A percentile compares a stretch with the other conserved stretches of the same genome.
phyloP scores from a whole-genome alignment of 2,329 filamentous ascomycete species.

The Berkeleyomyces basicola region DNA sequence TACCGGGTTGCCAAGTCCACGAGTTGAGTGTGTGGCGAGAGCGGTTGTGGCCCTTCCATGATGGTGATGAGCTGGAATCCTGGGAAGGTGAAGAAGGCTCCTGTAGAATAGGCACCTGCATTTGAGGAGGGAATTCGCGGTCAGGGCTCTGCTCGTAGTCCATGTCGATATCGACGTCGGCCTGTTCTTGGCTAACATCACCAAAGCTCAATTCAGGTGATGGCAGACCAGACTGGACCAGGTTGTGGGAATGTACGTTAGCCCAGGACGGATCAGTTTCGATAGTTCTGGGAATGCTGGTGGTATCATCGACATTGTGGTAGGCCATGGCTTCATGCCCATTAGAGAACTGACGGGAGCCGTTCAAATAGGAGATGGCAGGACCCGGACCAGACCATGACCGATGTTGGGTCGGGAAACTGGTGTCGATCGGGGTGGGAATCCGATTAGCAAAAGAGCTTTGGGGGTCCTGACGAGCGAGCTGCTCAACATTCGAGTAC shows the following conservation, averaged over 20 bases:
- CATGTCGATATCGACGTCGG: conserved; percentile 16
- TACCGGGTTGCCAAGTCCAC: conserved; percentile 44
- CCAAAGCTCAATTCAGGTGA: conserved; percentile 21
- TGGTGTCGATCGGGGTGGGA: conserved; percentile 43
- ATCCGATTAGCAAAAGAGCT: conserved; percentile 27
- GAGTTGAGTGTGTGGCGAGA: conserved; percentile 43
- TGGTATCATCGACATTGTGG: conserved; percentile 17
- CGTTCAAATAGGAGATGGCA: conserved; percentile 13
- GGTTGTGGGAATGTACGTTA: conserved; percentile 33
- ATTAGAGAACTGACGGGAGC: not conserved
- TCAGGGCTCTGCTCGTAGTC: conserved; percentile 12
- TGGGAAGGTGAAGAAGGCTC: conserved; percentile 24
- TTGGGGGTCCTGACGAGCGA: not conserved
- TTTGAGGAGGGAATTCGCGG: conserved; percentile 7
- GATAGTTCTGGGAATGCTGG: conserved; percentile 33
- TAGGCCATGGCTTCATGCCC: not conserved
- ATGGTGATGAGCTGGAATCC: conserved; percentile 23
- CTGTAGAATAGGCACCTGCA: conserved; percentile 11
- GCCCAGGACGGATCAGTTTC: conserved; percentile 32
- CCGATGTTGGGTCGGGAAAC: conserved; percentile 32
- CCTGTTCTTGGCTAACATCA: conserved; percentile 19
- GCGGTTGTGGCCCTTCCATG: conserved; percentile 38
- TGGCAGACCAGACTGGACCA: conserved; percentile 20
- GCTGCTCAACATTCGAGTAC: conserved; percentile 15
- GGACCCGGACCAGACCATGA: conserved; percentile 26